Base-by-base conservation (phyloP, 2,329 filamentous ascomycete genomes). In the Ustulina deusta region DNA sequence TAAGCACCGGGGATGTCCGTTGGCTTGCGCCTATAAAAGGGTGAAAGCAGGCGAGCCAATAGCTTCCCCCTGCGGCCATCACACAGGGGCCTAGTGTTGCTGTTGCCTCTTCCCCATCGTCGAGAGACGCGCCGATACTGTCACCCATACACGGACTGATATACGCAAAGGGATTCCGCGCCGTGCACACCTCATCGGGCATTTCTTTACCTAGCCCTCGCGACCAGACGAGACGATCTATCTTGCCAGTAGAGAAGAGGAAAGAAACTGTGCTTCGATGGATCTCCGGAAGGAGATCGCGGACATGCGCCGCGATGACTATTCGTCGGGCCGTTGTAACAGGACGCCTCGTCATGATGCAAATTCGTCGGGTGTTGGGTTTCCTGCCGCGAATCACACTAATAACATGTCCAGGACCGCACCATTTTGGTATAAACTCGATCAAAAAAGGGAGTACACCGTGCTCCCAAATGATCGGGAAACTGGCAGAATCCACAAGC, bases 11-110 rank as follows among this genome's bases (percentile, higher is more conserved):
- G 0, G 70, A 67, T 0, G 74, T 70, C 11, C 73, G 69, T 25
- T 75, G 76, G 38, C 75, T 79, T 0, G 77, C 78, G 9, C 82
- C 78, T 6, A 81, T 63, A 63, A 84, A 83, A 3, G 82, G 82
- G 64, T 84, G 82, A 34, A 82, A 83, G 69, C 80, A 83, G 20
- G 79, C 80, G 1, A 84, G 73, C 82, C 82, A 83, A 64, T 78
- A 83, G 60, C 65, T 78, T 0, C 74, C 78, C 4, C 78, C 81
- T 3, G 76, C 79, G 1, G 83, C 72, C 10, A 74, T 73, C 6
- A 84, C 62, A 32, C 80, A 81, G 0, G 82, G 82, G 0, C 82
- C 82, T 6, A 84, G 71, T 1, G 82, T 84, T 17, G 81, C 80
- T 0, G 81, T 83, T 40, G 74, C 77, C 40, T 82, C 80, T 1